Base-by-base conservation (phyloP, 2,329 filamentous ascomycete genomes). In the Colletotrichum zoysiae region DNA sequence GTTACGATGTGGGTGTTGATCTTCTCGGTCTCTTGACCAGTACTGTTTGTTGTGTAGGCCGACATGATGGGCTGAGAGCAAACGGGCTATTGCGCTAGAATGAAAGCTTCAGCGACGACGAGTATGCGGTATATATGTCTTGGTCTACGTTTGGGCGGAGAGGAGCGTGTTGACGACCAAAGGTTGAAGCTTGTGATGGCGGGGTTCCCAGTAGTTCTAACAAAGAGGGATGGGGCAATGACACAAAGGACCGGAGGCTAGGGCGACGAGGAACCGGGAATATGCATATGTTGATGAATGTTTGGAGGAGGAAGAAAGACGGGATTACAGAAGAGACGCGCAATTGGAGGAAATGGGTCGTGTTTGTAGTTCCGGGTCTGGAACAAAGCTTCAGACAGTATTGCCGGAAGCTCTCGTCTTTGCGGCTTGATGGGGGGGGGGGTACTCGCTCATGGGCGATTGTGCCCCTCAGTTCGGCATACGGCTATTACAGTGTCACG, bases 1-100 rank as follows among this genome's bases (percentile, higher is more conserved):
- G 96, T 98, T 80, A 98, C 88, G 80, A 99, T 98, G 83, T 98
- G 90, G 74, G 94, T 97, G 87, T 98, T 98, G 86, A 99, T 91
- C 82, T 92, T 92, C 85, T 97, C 94, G 77, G 87, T 86, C 76
- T 90, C 86, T 74, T 84, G 80, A 75, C 82, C 84, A 76, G 82
- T 82, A 73, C 82, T 82, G 76, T 82, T 83, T 76, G 70, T 68
- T 56, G 60, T 67, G 67, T 74, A 73, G 44, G 71, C 67, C 56
- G 73, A 74, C 74, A 75, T 75, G 55, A 46, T 61, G 64, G 58
- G 26, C 26, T 23, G 23, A 42, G n/a, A 58, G 14, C 14, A 42
- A 26, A 6, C 20, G 33, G 33, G 23, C 9, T 58, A 42, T 20
- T 12, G 35, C 44, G 46, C 38, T 14, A 30, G 51, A 23, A 26